A percentile compares a stretch with the other conserved stretches of the same genome.
phyloP scores from a whole-genome alignment of 2,329 filamentous ascomycete species.

The Huntiella savannae region DNA sequence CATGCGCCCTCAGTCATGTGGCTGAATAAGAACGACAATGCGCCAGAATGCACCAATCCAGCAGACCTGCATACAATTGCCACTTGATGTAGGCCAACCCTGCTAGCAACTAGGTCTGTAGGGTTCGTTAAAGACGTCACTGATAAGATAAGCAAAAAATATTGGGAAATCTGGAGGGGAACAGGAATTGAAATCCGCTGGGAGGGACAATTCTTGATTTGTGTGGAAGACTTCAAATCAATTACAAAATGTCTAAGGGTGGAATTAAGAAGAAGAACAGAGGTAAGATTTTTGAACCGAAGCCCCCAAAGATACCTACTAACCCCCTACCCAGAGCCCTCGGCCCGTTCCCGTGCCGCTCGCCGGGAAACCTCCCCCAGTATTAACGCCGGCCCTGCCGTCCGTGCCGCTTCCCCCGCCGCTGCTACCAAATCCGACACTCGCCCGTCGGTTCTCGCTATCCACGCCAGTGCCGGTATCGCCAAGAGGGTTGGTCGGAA shows the following conservation, averaged over 20 bases:
- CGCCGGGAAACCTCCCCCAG: slow-evolving; percentile 11
- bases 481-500: slow-evolving; percentile 42
- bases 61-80: no score
- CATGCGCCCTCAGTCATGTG: no score
- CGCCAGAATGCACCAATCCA: no score
- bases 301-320: background rate
- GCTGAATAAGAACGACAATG: no score
- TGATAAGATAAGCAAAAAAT: no score
- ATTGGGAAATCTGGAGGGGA: no score
- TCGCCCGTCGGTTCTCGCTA: slow-evolving; percentile 48
- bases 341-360: slow-evolving; percentile 8
- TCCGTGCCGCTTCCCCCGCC: slow-evolving; percentile 8
- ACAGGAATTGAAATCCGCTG: no score
- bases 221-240: no score
- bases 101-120: no score
- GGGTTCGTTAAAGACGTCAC: no score
- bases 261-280: slow-evolving; percentile 12
- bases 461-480: slow-evolving; percentile 48
- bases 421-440: slow-evolving; percentile 13
- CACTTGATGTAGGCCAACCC: no score
- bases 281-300: background rate
- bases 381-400: slow-evolving; percentile 6
- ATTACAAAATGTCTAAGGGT: slow-evolving; percentile 10
- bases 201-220: no score
- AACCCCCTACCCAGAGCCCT: slow-evolving; percentile 6